Percentiles rank a stretch among this genome's conserved stretches.
Evolutionary conservation across 768 basidiomycete genomes (phyloP).

Genomic region (Lepiota venenata): DNA sequence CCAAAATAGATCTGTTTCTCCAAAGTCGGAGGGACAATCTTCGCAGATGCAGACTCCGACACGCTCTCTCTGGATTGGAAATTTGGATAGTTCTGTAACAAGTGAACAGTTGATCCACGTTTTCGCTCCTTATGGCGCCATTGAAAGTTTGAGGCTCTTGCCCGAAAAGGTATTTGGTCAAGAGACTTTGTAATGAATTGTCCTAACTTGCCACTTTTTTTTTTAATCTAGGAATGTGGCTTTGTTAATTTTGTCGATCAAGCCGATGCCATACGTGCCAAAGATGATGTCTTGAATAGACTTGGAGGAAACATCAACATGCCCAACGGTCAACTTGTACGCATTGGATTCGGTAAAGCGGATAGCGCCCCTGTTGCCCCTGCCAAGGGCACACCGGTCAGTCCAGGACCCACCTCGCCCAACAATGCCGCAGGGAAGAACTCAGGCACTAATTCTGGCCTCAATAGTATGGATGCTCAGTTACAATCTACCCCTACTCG

Average conservation of each 20-base stretch:
- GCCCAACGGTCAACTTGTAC: slow-evolving; percentile 93
- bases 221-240: slow-evolving; percentile 77
- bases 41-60: slow-evolving; percentile 90
- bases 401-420: slow-evolving; percentile 64
- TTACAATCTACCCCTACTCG: slow-evolving; percentile 90
- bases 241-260: slow-evolving; percentile 99
- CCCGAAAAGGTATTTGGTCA: slow-evolving; percentile 82
- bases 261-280: slow-evolving; percentile 93
- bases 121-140: slow-evolving; percentile 95
- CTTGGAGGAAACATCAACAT: slow-evolving; percentile 92
- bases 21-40: slow-evolving; percentile 69
- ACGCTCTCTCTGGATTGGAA: slow-evolving; percentile 97
- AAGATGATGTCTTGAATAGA: slow-evolving; percentile 95
- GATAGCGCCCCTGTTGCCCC: slow-evolving; percentile 94
- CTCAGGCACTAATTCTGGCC: slow-evolving; percentile 42
- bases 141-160: slow-evolving; percentile 90
- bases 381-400: slow-evolving; percentile 68
- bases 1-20: slow-evolving; percentile 74
- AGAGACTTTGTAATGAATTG: neutral
- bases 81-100: slow-evolving; percentile 91
- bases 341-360: slow-evolving; percentile 97
- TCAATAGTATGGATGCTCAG: slow-evolving; percentile 79
- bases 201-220: neutral
- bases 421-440: slow-evolving; percentile 44
- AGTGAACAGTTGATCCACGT: slow-evolving; percentile 94